phyloP scores from a whole-genome alignment of 163 green algal genomes.

The Volvox carteri region DNA sequence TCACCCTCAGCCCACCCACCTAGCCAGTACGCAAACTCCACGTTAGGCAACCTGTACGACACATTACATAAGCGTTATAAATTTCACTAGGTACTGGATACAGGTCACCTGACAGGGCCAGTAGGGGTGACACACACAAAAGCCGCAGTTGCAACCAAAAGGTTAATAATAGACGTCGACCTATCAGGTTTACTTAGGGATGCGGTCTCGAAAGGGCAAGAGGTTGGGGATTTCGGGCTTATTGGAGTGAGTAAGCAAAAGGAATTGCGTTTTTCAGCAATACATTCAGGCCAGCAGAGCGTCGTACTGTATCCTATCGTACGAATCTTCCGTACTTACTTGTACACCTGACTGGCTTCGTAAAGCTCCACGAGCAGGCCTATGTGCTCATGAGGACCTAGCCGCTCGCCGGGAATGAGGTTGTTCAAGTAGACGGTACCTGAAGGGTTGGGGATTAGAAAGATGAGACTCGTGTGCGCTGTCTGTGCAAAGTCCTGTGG shows the following conservation, averaged over 20 bases:
- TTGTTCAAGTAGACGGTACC: conserved; percentile 47
- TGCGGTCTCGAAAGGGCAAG: too few relatives aligned
- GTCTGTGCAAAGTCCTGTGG: not conserved
- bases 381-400: conserved; percentile 47
- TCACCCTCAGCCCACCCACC: not conserved
- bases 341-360: conserved; percentile 46
- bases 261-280: too few relatives aligned
- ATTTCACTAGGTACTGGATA: too few relatives aligned
- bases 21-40: conserved; percentile 49
- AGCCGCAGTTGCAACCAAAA: too few relatives aligned
- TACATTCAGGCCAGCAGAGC: too few relatives aligned
- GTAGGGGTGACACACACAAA: too few relatives aligned
- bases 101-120: too few relatives aligned
- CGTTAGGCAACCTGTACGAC: conserved; percentile 39
- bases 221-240: too few relatives aligned
- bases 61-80: too few relatives aligned
- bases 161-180: too few relatives aligned
- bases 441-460: not conserved
- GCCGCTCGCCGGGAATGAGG: not conserved
- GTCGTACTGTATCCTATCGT: not conserved
- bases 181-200: too few relatives aligned
- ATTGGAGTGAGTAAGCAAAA: too few relatives aligned
- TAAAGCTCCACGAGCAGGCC: conserved; percentile 50
- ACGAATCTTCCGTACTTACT: not conserved
- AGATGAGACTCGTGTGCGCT: not conserved